Evolutionary conservation across 1,284 basidiomycete species (phyloP).

Genomic region (Agroathelia rolfsii): DNA sequence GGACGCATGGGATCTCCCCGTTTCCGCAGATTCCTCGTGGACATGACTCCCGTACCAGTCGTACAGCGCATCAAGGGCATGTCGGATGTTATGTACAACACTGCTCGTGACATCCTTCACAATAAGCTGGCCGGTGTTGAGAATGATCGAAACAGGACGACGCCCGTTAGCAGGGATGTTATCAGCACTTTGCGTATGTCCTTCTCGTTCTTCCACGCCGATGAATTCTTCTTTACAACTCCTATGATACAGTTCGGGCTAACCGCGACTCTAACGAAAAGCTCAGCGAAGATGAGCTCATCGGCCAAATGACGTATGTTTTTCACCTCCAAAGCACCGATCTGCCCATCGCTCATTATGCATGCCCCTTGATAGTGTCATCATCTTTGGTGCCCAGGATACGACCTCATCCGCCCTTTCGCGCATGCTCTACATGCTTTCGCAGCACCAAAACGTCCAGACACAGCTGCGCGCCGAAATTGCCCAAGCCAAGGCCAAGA

Average conservation of each 20-base stretch:
- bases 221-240: no score
- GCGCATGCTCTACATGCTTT: constrained; percentile 20
- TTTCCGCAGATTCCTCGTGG: constrained; percentile 35
- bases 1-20: constrained; percentile 30
- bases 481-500: neutral
- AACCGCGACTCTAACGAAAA: constrained; percentile 27
- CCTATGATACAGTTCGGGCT: constrained; percentile 31
- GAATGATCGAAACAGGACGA: constrained; percentile 1
- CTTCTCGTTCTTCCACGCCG: no score
- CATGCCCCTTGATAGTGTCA: no score
- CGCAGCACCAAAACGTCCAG: constrained; percentile 20
- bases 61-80: constrained; percentile 35
- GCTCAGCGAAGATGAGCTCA: constrained; percentile 30
- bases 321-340: no score
- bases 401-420: constrained; percentile 9
- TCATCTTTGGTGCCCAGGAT: no score
- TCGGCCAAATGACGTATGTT: constrained; percentile 42
- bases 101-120: constrained; percentile 29
- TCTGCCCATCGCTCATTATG: no score
- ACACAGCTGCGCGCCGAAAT: constrained; percentile 23
- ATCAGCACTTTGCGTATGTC: constrained; percentile 39
- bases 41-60: constrained; percentile 29
- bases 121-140: no score
- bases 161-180: constrained; percentile 40
- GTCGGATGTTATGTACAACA: constrained; percentile 37